Evolutionary conservation across 179 eudicot species (phyloP), one percentile per base, ranked within the genome.

Genomic region (Sideroxylon spinosum): DNA sequence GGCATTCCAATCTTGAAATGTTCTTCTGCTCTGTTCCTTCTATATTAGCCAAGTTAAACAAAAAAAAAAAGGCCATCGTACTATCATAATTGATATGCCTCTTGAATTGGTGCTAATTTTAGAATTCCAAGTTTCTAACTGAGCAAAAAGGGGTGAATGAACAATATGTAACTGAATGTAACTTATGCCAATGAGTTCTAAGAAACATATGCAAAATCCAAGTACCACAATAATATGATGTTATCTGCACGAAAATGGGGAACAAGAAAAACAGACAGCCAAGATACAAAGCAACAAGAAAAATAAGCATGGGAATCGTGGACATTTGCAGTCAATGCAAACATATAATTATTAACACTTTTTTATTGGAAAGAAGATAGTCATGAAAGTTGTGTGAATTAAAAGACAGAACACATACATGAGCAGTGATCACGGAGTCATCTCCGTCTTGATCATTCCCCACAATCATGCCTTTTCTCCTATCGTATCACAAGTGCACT

Each of bases 391-490:
- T 73, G 19, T 17, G 16, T 14, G 44, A 68, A 22, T 25, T 23
- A 12, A 48, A 75, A 63, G 53, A 62, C 25, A 71, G 63, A 32
- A 50, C 62, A 16, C 97, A 77, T 90, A 95, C 98, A 88, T 90
- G 90, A 55, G 98, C 98, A 55, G 86, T 86, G 37, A 95, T 86
- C n/a, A 90, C 81, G 55, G 95, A 91, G 79, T 95, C 98, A 80
- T 93, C 98, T 68, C 92, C 98, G 46, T 95, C 98, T 84, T 95
- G 98, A 82, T 95, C 98, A 76, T 91, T 93, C 32, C 92, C 98
- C 56, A 95, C 85, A 71, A 95, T 95, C 81, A 95, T 23, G 55
- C 98, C 98, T 85, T 95, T 95, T 84, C 98, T 90, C 98, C 98
- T 93, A 71, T 79, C 48, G 79, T 37, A 73, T 64, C 44, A 48